These are phyloP conservation scores for Ustilago xerochloae DNA, from an alignment of 1,284 basidiomycete species.

Conservation along the genomic window DNA sequence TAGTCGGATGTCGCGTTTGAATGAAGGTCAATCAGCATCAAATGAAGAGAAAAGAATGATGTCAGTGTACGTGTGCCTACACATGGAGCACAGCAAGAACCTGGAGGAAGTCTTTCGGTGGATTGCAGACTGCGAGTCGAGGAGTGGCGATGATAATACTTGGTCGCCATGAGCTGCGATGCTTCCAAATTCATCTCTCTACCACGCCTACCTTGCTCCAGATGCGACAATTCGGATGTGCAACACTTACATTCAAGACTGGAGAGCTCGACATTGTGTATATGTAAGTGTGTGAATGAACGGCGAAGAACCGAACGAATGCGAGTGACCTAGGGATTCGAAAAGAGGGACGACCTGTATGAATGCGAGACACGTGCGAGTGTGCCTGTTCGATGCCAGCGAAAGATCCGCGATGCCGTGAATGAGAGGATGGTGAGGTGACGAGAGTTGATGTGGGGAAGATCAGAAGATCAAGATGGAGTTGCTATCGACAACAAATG, in stretches of 20 bases:
- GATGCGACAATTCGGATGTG: too few species aligned
- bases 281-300: constrained; percentile 13
- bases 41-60: background rate
- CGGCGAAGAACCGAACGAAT: constrained; percentile 10
- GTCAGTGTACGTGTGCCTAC: constrained; percentile 7
- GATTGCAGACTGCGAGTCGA: too few species aligned
- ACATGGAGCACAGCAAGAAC: background rate
- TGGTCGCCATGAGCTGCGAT: too few species aligned
- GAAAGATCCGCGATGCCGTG: constrained; percentile 8
- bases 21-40: background rate
- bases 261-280: constrained; percentile 58
- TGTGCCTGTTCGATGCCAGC: constrained; percentile 14
- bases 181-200: too few species aligned
- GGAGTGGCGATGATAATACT: too few species aligned
- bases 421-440: background rate
- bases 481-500: background rate
- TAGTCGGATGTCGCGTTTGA: background rate
- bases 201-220: too few species aligned
- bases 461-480: background rate
- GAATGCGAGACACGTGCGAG: constrained; percentile 18
- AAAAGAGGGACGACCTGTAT: constrained; percentile 1
- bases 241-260: constrained; percentile 62
- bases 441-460: constrained; percentile 9
- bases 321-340: constrained; percentile 4
- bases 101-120: background rate